Conservation (phyloP, 306 rosid genomes). For the Dryas octopetala region DNA sequence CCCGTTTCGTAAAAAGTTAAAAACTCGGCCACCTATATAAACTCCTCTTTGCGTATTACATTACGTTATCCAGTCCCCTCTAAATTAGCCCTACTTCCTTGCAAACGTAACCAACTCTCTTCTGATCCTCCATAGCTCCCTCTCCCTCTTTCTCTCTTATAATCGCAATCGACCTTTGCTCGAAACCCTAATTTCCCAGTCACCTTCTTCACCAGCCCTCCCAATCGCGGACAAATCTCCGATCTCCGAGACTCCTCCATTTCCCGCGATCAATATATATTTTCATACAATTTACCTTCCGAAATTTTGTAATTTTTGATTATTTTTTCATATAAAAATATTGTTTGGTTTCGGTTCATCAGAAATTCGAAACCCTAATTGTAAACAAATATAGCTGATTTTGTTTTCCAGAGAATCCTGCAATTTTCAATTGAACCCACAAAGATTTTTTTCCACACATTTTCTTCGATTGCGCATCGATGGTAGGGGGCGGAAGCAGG, state of each 20-base stretch:
- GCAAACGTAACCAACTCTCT: slow-evolving; percentile 19
- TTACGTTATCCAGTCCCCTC: slow-evolving; percentile 37
- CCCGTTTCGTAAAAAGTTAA: no score
- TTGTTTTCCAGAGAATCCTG: neutral
- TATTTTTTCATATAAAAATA: neutral
- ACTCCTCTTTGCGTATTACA: neutral
- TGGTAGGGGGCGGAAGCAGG: slow-evolving; percentile 91
- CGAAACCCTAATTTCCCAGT: slow-evolving; percentile 10
- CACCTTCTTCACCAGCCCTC: neutral
- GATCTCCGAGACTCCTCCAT: slow-evolving; percentile 1
- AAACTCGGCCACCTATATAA: no score
- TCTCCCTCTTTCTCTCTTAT: neutral
- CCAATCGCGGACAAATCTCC: neutral
- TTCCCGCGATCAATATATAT: neutral
- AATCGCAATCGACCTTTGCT: neutral
- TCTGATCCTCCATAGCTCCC: neutral
- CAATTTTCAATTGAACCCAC: neutral
- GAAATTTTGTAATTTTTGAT: neutral
- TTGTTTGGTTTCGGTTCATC: neutral
- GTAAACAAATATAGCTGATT: neutral
- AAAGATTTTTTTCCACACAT: neutral
- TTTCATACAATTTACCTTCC: neutral
- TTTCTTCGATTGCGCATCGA: slow-evolving; percentile 2
- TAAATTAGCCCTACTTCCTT: slow-evolving; percentile 41
- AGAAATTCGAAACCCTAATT: slow-evolving; percentile 13